phyloP scores from a whole-genome alignment of 2,329 filamentous ascomycete genomes.

The Podosphaera leucotricha region DNA sequence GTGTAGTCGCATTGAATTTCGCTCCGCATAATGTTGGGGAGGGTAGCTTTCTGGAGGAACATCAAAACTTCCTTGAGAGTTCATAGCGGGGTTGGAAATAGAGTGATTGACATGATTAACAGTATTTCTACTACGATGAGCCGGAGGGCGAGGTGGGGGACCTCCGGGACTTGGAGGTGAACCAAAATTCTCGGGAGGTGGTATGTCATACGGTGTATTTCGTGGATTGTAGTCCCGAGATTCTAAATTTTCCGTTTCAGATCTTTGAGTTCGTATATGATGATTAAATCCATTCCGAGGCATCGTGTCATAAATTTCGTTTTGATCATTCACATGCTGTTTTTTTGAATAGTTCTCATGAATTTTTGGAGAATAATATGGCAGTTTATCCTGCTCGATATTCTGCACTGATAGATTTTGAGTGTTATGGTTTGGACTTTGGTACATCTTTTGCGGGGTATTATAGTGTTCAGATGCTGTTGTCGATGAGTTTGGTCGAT shows the following conservation, averaged over 20 bases:
- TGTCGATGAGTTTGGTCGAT: conserved; percentile 9
- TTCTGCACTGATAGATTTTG: conserved; percentile 29
- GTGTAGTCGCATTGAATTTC: conserved; percentile 10
- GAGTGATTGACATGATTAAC: too few relatives aligned
- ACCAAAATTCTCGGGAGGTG: conserved; percentile 11
- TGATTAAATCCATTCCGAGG: conserved; percentile 4
- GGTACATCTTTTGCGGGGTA: conserved; percentile 23
- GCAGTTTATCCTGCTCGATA: conserved; percentile 20
- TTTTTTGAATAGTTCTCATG: conserved; percentile 7
- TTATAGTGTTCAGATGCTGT: conserved; percentile 13
- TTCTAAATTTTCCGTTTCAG: conserved; percentile 7
- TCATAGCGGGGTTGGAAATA: conserved; percentile 1
- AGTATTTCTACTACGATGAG: conserved; percentile 11
- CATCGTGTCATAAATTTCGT: conserved; percentile 11
- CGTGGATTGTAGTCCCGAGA: conserved; percentile 9
- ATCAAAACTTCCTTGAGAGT: too few relatives aligned
- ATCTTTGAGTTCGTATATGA: conserved; percentile 2
- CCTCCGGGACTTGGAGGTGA: conserved; percentile 14
- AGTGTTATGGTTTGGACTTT: conserved; percentile 22
- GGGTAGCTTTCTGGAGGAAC: conserved; percentile 9
- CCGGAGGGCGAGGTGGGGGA: conserved; percentile 16
- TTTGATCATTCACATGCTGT: conserved; percentile 8
- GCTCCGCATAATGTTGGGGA: conserved; percentile 6
- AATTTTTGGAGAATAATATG: conserved; percentile 6
- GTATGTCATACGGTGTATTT: conserved; percentile 11